Evolutionary conservation across 2,329 filamentous ascomycete species (phyloP), one percentile per base, ranked within the genome.

Genomic region (Claviceps purpurea): DNA sequence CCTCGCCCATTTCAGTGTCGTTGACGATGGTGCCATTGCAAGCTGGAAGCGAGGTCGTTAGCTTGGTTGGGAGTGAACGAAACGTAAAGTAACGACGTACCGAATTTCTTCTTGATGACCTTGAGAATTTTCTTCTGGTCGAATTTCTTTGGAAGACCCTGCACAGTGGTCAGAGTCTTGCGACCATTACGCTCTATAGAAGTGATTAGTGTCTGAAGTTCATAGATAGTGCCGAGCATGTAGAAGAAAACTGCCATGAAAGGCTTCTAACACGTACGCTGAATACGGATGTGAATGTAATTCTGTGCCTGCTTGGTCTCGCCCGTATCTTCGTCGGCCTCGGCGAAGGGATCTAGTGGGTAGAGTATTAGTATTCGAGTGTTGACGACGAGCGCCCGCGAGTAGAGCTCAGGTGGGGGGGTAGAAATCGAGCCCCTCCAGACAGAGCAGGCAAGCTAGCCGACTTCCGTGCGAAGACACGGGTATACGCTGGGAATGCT

Each of bases 1-100:
- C 91, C 79, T 97, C 90, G 70, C 91, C 91, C 88, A 96, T 95
- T 75, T 95, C 89, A 64, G 80, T 81, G 74, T 97, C 91, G 69
- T 82, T 82, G 73, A 97, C 90, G 72, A 97, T 94, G 75, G 90
- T 97, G 81, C 93, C 93, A 96, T 98, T 97, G 88, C 91, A 97
- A 73, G 93, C 91, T 88, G 57, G 20, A 18, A 38, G 48, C 2
- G 14, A 4, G 45, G 18, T 40, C 20, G 49, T 62, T 54, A 54
- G 5, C 30, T 7, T n/a, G 5, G 20, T 8, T 2, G 13, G 34
- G 4, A 34, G 44, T 16, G 34, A 7, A 16, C n/a, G 2, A 3
- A 6, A 2, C 2, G 8, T 45, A 39, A 30, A 26, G 16, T 40
- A 6, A n/a, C 5, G 2, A 65, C 82, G 57, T 79, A 89, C 85